Evolutionary conservation across 176 grass and related monocot genomes (phyloP).

Genomic region (Carex littledalei): DNA sequence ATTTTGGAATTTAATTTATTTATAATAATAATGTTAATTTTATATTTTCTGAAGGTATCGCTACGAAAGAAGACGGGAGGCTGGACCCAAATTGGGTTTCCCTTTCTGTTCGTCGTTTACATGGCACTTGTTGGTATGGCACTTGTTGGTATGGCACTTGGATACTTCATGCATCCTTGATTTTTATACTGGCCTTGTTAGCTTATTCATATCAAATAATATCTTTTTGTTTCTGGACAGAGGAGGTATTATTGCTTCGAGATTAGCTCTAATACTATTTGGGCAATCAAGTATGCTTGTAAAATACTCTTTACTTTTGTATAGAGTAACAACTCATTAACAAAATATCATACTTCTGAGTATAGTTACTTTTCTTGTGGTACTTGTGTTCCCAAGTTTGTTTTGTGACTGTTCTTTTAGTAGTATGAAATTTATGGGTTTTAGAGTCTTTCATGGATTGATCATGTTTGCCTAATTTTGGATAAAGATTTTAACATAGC

Average conservation of each 20-base stretch:
- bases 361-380: background rate
- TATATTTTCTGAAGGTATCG: conserved; percentile 35
- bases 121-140: conserved; percentile 59
- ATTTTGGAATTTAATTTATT: background rate
- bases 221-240: background rate
- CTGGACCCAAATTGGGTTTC: conserved; percentile 58
- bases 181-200: conserved; percentile 6
- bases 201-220: conserved; percentile 20
- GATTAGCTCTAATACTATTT: conserved; percentile 18
- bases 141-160: conserved; percentile 52
- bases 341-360: background rate
- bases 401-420: too few relatives aligned
- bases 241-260: conserved; percentile 1
- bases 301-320: conserved; percentile 16
- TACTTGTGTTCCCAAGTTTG: background rate
- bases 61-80: conserved; percentile 43
- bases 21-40: background rate
- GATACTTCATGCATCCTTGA: conserved; percentile 69
- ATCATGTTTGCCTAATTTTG: too few relatives aligned
- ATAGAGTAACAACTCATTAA: conserved; percentile 24
- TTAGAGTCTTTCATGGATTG: too few relatives aligned
- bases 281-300: conserved; percentile 11
- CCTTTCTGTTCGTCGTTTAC: conserved; percentile 78
- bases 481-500: too few relatives aligned
- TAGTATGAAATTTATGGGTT: too few relatives aligned